These are phyloP conservation scores for Cryphonectria nitschkei DNA, from an alignment of 2,329 filamentous ascomycete species.

Conservation along the genomic window DNA sequence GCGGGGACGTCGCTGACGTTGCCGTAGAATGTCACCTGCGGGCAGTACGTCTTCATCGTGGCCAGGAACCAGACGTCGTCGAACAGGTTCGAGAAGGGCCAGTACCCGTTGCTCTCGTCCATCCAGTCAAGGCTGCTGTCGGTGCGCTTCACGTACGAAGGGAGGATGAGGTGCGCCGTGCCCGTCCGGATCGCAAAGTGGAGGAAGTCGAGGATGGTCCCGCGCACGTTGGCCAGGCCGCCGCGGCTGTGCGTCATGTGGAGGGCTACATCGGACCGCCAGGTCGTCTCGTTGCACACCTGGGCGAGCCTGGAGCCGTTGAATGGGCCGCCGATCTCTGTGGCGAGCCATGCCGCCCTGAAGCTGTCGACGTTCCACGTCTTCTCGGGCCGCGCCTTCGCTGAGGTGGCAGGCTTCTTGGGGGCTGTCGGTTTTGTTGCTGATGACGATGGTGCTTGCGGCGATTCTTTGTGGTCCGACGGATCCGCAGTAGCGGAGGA, in stretches of 20 bases:
- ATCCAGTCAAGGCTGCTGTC: slow-evolving; percentile 19
- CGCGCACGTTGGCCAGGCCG: slow-evolving; percentile 18
- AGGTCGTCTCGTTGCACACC: slow-evolving; percentile 9
- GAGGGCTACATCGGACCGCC: slow-evolving; percentile 13
- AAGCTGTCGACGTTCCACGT: not conserved
- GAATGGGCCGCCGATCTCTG: slow-evolving; percentile 16
- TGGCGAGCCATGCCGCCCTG: slow-evolving; percentile 15
- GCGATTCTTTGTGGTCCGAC: too few relatives aligned
- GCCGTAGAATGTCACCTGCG: slow-evolving; percentile 21
- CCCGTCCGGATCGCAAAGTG: slow-evolving; percentile 18
- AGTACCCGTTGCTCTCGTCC: slow-evolving; percentile 17
- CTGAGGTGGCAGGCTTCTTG: not conserved
- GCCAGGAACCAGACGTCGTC: slow-evolving; percentile 3
- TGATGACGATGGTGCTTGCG: not conserved
- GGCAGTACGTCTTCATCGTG: slow-evolving; percentile 7
- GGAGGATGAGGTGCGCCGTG: slow-evolving; percentile 10
- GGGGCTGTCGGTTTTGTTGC: not conserved
- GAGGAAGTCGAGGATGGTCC: slow-evolving; percentile 20
- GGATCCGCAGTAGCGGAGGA: too few relatives aligned
- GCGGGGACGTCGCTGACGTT: slow-evolving; percentile 11
- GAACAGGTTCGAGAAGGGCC: slow-evolving; percentile 21
- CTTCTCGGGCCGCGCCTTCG: not conserved
- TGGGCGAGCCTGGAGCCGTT: not conserved
- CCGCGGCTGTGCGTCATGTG: slow-evolving; percentile 14
- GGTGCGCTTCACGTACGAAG: slow-evolving; percentile 19